Conservation (phyloP, 148 eudicot species). For the Euryodendron excelsum region DNA sequence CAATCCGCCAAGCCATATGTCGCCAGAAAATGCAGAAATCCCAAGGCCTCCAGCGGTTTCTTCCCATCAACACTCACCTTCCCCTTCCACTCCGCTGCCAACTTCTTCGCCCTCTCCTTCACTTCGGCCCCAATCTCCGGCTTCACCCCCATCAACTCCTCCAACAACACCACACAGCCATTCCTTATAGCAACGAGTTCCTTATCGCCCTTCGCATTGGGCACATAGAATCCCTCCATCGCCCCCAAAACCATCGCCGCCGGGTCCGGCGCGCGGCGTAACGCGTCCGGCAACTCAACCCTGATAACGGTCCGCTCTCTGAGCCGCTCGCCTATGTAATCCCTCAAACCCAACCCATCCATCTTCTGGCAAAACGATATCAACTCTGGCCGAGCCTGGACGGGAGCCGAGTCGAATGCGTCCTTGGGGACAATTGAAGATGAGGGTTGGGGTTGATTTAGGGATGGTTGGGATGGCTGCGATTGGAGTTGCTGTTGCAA, state of each 20-base stretch:
- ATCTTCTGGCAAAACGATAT: conserved; percentile 30
- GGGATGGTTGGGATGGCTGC: background rate
- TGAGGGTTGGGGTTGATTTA: background rate
- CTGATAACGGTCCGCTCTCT: conserved; percentile 20
- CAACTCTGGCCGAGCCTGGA: conserved; percentile 26
- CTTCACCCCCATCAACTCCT: conserved; percentile 33
- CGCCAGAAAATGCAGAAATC: conserved; percentile 35
- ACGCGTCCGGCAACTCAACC: conserved; percentile 29
- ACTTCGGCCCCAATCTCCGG: conserved; percentile 20
- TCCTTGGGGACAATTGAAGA: too few species aligned
- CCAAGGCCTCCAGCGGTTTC: conserved; percentile 22
- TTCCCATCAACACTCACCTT: conserved; percentile 14
- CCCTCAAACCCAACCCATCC: conserved; percentile 35
- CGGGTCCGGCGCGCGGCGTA: conserved; percentile 30
- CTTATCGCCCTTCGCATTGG: too few species aligned
- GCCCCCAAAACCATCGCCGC: conserved; percentile 35
- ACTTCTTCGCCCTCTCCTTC: conserved; percentile 25
- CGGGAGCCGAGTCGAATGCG: too few species aligned
- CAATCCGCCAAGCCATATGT: conserved; percentile 29
- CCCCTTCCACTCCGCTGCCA: conserved; percentile 38
- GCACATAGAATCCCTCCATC: conserved; percentile 27
- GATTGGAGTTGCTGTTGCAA: conserved; percentile 9
- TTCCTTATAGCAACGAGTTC: conserved; percentile 8
- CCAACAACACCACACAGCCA: conserved; percentile 31
- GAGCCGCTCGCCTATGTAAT: conserved; percentile 22